Base-by-base conservation (phyloP, 371 early-diverging fungal species). In the Rhizopus sp. region DNA sequence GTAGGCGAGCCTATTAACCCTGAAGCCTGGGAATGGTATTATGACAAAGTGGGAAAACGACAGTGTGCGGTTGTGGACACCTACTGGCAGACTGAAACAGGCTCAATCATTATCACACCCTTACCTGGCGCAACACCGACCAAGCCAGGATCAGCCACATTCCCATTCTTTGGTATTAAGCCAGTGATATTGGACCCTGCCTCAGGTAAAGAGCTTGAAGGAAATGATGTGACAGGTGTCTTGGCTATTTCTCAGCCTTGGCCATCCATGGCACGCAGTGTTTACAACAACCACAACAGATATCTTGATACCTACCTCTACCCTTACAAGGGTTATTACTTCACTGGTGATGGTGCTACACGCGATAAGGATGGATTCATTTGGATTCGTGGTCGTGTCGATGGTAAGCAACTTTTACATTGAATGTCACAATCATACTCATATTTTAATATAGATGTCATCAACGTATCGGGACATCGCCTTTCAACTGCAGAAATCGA, bases 1-100 rank as follows among this genome's bases (percentile, higher is more conserved):
- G 99, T 98, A 5, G 99, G 99, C 42, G 99, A 99, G 77, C 99
- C 99, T 42, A 97, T 98, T 70, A 94, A 98, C 72, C 93, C 95
- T 35, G 95, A 97, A 58, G 97, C 99, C 9, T 97, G 98, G 94
- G 73, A 88, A 49, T 99, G 99, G 99, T 98, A 95, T 80, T 77
- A 90, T 69, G 83, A 88, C 23, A 83, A 89, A 32, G 94, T 99
- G 35, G 97, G 96, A 30, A 83, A 90, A 51, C 81, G 85, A n/a
- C 85, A 84, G 17, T 91, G 94, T 64, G 89, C 94, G 4, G 81
- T 99, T 6, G 93, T 99, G 9, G 99, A 99, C 75, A 97, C 98
- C 7, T 96, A 95, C 80, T 94, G 94, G 94, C 88, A 89, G 66
- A 94, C 96, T 1, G 99, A 99, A 76, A 95, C 98, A 3, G 99